Percentiles rank a stretch among this genome's conserved stretches.
Conservation (phyloP, 768 basidiomycete species). For the Termitomyces sp. region DNA sequence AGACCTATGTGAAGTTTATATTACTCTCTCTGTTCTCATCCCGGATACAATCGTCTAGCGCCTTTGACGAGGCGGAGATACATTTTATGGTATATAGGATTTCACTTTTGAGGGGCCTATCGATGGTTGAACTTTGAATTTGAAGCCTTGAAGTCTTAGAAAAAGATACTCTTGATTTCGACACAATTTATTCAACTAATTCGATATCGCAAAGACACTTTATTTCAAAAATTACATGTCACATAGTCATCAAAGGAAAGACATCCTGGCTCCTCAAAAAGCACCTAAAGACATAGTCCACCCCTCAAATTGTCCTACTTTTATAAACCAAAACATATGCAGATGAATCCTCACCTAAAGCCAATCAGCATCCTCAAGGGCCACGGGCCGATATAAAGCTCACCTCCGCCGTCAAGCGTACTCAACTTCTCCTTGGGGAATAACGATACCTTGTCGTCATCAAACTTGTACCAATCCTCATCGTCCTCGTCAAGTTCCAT, state of each 20-base stretch:
- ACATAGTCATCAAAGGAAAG: background rate
- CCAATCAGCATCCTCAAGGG: background rate
- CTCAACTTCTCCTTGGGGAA: constrained; percentile 82
- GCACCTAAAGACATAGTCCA: too few relatives aligned
- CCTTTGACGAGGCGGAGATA: background rate
- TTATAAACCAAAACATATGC: constrained; percentile 89
- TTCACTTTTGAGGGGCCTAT: background rate
- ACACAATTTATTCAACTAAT: background rate
- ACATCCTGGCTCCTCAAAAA: background rate
- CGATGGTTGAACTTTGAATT: too few relatives aligned
- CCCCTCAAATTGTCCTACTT: constrained; percentile 34
- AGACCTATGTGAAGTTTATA: background rate
- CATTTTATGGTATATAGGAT: background rate
- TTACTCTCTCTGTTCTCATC: background rate
- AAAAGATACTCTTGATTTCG: background rate
- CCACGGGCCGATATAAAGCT: constrained; percentile 1
- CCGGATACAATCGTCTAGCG: too few relatives aligned
- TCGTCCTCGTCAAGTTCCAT: constrained; percentile 53
- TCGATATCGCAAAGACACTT: background rate
- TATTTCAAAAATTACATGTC: background rate
- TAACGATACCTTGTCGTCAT: constrained; percentile 88
- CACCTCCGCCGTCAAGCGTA: constrained; percentile 83
- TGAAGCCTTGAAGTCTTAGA: too few relatives aligned
- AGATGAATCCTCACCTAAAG: constrained; percentile 69
- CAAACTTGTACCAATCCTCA: constrained; percentile 94